phyloP scores from a whole-genome alignment of 208 protist genomes.

The Phytomonas sp. region DNA sequence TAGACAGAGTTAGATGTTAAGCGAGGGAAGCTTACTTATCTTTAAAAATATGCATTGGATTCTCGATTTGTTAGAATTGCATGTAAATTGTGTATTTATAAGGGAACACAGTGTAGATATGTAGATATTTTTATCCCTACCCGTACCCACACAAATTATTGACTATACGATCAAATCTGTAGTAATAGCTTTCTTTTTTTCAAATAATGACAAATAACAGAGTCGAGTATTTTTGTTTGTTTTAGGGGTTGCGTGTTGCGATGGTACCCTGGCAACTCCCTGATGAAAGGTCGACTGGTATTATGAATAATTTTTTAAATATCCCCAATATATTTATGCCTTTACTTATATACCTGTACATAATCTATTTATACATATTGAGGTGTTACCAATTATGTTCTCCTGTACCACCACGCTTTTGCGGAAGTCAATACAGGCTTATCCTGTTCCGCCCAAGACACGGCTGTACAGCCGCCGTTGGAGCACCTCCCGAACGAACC shows the following conservation, averaged over 20 bases:
- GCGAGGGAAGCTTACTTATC: background rate
- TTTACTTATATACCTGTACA: background rate
- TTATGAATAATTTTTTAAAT: background rate
- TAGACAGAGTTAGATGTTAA: conserved; percentile 7
- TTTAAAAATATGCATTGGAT: background rate
- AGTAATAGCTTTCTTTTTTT: background rate
- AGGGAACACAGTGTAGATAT: background rate
- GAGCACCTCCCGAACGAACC: conserved; percentile 78
- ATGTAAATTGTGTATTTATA: conserved; percentile 4
- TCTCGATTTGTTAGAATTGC: background rate
- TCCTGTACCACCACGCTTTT: conserved; percentile 24
- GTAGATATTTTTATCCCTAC: background rate
- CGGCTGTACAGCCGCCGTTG: conserved; percentile 58
- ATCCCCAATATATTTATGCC: background rate
- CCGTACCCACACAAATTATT: background rate
- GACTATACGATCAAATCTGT: background rate
- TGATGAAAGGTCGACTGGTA: background rate
- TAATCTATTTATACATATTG: background rate
- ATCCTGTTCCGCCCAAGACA: conserved; percentile 71
- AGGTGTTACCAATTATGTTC: conserved; percentile 26
- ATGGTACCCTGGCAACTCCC: background rate
- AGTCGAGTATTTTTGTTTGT: background rate
- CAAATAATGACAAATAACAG: background rate
- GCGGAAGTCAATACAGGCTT: conserved; percentile 61
- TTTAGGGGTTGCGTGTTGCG: background rate